Evolutionary conservation across 495 filamentous ascomycete species (phyloP), one percentile per base, ranked within the genome.

Genomic region (Alectoria sarmentosa): DNA sequence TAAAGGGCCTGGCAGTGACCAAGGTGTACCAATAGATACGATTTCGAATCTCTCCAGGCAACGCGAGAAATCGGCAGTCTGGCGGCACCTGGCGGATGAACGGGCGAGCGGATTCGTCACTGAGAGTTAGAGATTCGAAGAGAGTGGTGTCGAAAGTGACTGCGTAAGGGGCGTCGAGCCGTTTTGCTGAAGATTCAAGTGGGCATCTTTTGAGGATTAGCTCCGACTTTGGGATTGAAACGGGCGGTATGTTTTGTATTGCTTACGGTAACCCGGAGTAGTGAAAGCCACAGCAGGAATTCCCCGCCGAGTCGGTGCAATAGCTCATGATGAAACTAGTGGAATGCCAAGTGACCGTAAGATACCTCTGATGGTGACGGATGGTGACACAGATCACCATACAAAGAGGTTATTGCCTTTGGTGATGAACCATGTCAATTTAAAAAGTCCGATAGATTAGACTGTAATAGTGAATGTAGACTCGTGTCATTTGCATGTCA

Each of bases 11-110:
- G 10, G 9, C 13, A 8, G n/a, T 14, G 8, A 65, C 42, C 17
- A 65, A 23, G 2, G 41, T 57, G 38, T 34, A 49, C 8, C 56
- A 57, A 49, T 65, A 65, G 11, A 65, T 52, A 8, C 48, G 32
- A 15, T 65, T 65, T 15, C 56, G 56, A 13, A 65, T 42, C 56
- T 65, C 63, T 15, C 63, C 63, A 4, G 63, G 63, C 17, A 65
- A 37, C 1, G 30, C 26, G 32, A 65, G 56, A 15, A 65, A 65
- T 28, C 23, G 32, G 15, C 36, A 52, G 13, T 28, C 11, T 6
- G 34, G 42, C 7, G 28, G 52, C 30, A 34, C 15, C 13, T 34
- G 5, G 10, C 17, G 52, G 15, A 34, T 21, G 7, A 55, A 34
- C 4, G 13, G 5, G 15, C 17, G 4, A 13, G 32, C 7, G 28